Percentiles rank a stretch among this genome's conserved stretches.
phyloP scores from a whole-genome alignment of 2,329 filamentous ascomycete species.

The Calonectria multiphialidica region DNA sequence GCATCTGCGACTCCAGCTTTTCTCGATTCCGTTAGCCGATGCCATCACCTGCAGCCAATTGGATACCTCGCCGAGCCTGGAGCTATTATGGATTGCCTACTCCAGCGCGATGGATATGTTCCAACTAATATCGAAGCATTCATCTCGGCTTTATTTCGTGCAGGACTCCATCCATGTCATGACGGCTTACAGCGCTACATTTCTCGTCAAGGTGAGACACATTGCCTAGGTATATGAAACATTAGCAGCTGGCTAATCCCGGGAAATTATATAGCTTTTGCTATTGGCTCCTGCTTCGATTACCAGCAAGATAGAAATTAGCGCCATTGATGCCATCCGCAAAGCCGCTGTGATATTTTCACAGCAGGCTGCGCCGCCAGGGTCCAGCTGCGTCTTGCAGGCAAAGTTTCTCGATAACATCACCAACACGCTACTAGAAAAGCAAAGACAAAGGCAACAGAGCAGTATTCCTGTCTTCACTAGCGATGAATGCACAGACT shows the following conservation, averaged over 20 bases:
- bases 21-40: constrained; percentile 50
- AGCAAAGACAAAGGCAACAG: background rate
- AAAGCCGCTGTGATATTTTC: constrained; percentile 40
- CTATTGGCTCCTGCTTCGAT: constrained; percentile 11
- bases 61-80: constrained; percentile 40
- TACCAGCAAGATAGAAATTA: constrained; percentile 9
- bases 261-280: constrained; percentile 4
- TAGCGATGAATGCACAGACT: background rate
- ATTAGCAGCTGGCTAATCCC: background rate
- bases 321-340: constrained; percentile 30
- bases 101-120: constrained; percentile 47
- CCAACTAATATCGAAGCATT: constrained; percentile 44
- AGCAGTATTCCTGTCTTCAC: background rate
- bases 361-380: constrained; percentile 42
- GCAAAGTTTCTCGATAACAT: constrained; percentile 46
- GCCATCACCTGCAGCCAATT: constrained; percentile 40
- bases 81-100: constrained; percentile 48
- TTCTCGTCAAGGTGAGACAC: constrained; percentile 50
- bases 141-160: constrained; percentile 51
- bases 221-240: background rate
- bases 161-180: constrained; percentile 57
- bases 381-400: constrained; percentile 47
- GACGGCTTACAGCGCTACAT: constrained; percentile 55
- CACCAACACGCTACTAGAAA: constrained; percentile 3
- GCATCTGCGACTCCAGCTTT: constrained; percentile 52